Percentiles rank a stretch among this genome's conserved stretches.
phyloP scores from a whole-genome alignment of 2,329 filamentous ascomycete genomes.

The Malbranchea zuffiana region DNA sequence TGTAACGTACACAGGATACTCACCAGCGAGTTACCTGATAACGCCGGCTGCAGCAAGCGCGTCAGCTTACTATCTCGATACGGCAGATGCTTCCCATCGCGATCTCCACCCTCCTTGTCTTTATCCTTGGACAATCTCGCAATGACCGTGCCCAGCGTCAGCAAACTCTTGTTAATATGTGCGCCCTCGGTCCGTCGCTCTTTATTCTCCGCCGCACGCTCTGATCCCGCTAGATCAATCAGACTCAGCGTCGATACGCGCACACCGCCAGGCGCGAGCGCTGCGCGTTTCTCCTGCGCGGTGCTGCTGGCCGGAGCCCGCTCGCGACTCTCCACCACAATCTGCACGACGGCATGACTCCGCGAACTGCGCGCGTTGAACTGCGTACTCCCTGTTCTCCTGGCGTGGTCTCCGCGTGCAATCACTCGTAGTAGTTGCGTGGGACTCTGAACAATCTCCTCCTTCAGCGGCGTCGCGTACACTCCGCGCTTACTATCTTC shows the following conservation, averaged over 20 bases:
- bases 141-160: constrained; percentile 92
- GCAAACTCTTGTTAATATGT: constrained; percentile 95
- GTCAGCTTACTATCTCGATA: constrained; percentile 98
- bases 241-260: constrained; percentile 89
- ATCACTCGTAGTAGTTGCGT: constrained; percentile 92
- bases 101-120: constrained; percentile 66
- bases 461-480: constrained; percentile 89
- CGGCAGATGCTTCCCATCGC: constrained; percentile 83
- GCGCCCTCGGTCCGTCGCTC: constrained; percentile 88
- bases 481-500: constrained; percentile 95
- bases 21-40: constrained; percentile 87
- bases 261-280: constrained; percentile 71
- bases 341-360: constrained; percentile 96
- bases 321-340: constrained; percentile 93
- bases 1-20: constrained; percentile 97
- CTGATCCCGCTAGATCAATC: constrained; percentile 92
- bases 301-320: constrained; percentile 51
- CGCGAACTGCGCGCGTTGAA: constrained; percentile 95
- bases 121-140: constrained; percentile 82
- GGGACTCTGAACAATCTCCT: constrained; percentile 96
- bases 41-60: constrained; percentile 75
- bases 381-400: constrained; percentile 85
- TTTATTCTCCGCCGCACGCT: constrained; percentile 90
- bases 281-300: constrained; percentile 53
- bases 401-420: constrained; percentile 80